These are phyloP conservation scores for Chaetomium globosum DNA, from an alignment of 2,329 filamentous ascomycete genomes.

Conservation along the genomic window DNA sequence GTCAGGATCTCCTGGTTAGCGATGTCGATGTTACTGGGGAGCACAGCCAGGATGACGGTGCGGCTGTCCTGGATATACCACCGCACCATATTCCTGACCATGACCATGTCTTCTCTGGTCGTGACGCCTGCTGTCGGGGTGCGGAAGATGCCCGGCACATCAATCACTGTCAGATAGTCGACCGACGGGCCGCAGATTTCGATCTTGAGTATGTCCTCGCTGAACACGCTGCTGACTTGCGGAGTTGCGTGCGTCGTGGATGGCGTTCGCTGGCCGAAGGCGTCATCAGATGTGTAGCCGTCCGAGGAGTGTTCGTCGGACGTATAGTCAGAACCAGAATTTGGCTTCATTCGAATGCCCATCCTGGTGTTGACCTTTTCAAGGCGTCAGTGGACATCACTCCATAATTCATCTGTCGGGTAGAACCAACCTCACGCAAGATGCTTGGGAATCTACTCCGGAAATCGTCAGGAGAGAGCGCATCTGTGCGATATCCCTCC, in stretches of 20 bases:
- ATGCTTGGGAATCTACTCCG: slow-evolving; percentile 27
- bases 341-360: slow-evolving; percentile 36
- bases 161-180: slow-evolving; percentile 56
- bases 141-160: slow-evolving; percentile 59
- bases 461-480: slow-evolving; percentile 25
- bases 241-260: background rate
- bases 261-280: background rate
- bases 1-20: slow-evolving; percentile 48
- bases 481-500: slow-evolving; percentile 23
- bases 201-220: slow-evolving; percentile 51
- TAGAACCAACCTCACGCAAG: slow-evolving; percentile 24
- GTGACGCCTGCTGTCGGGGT: slow-evolving; percentile 46
- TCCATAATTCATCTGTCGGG: too few relatives aligned
- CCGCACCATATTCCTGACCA: slow-evolving; percentile 54
- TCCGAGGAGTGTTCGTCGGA: slow-evolving; percentile 2
- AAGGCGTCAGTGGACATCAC: background rate
- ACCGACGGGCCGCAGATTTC: slow-evolving; percentile 51
- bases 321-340: slow-evolving; percentile 38
- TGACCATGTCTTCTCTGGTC: slow-evolving; percentile 48
- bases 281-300: slow-evolving; percentile 40
- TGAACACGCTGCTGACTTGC: slow-evolving; percentile 44
- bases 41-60: slow-evolving; percentile 55
- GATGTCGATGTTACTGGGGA: slow-evolving; percentile 47
- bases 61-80: slow-evolving; percentile 51
- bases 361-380: slow-evolving; percentile 31